Evolutionary conservation across 176 grass and related monocot genomes (phyloP).

Genomic region (Luzula sylvatica): DNA sequence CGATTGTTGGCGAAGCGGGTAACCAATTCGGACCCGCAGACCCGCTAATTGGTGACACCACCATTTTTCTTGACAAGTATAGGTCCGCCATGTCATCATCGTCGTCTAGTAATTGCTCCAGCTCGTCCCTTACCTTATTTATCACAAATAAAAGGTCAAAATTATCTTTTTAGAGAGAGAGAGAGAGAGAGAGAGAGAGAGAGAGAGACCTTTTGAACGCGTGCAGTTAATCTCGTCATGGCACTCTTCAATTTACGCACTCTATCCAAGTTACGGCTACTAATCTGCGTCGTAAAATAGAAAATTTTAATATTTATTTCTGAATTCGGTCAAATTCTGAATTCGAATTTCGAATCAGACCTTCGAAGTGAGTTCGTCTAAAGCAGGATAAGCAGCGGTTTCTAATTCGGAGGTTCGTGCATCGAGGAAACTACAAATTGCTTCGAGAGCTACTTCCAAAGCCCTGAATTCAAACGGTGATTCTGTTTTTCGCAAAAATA

Average conservation of each 20-base stretch:
- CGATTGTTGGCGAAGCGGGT: slow-evolving; percentile 80
- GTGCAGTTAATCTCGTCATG: slow-evolving; percentile 89
- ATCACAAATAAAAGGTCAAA: slow-evolving; percentile 17
- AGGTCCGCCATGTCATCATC: slow-evolving; percentile 99
- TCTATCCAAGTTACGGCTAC: slow-evolving; percentile 95
- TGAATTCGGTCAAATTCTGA: no score
- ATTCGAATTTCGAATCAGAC: no score
- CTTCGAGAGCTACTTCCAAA: slow-evolving; percentile 86
- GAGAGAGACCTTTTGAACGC: slow-evolving; percentile 82
- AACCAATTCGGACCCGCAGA: slow-evolving; percentile 80
- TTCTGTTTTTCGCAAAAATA: slow-evolving; percentile 39
- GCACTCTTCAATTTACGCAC: slow-evolving; percentile 94
- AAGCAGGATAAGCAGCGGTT: slow-evolving; percentile 74
- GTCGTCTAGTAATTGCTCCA: slow-evolving; percentile 98
- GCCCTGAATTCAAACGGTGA: slow-evolving; percentile 93
- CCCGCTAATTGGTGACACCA: slow-evolving; percentile 64
- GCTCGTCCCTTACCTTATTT: slow-evolving; percentile 90
- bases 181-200: slow-evolving; percentile 10
- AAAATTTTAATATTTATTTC: background rate
- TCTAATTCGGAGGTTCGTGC: slow-evolving; percentile 78
- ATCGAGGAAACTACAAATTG: slow-evolving; percentile 89
- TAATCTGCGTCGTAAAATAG: slow-evolving; percentile 58
- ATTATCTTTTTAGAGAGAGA: slow-evolving; percentile 10
- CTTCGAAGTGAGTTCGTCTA: slow-evolving; percentile 93
- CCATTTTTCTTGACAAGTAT: slow-evolving; percentile 98